These are phyloP conservation scores for Fusarium camptoceras DNA, from an alignment of 2,329 filamentous ascomycete species.

Conservation along the genomic window DNA sequence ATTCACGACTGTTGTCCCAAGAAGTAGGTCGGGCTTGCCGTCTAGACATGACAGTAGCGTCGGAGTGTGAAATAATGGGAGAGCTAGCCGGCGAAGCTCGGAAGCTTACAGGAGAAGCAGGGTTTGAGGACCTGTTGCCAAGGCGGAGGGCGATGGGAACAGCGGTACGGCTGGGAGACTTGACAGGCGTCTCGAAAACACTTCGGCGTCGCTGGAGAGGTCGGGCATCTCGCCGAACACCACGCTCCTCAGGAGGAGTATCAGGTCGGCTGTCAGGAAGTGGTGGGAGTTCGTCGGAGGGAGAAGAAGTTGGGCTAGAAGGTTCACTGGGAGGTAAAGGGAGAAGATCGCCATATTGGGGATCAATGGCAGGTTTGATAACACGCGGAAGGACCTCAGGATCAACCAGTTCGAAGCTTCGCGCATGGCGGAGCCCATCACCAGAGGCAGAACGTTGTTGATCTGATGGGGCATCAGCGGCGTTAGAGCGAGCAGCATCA, in stretches of 20 bases:
- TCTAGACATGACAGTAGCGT: constrained; percentile 51
- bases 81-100: constrained; percentile 55
- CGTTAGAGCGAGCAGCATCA: constrained; percentile 57
- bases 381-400: constrained; percentile 68
- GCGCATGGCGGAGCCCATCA: constrained; percentile 37
- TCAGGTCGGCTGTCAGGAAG: constrained; percentile 71
- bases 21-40: constrained; percentile 65
- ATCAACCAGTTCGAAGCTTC: constrained; percentile 59
- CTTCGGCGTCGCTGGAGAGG: constrained; percentile 63
- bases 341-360: constrained; percentile 73
- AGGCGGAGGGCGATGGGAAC: constrained; percentile 69
- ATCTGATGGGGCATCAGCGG: constrained; percentile 58
- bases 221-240: constrained; percentile 54
- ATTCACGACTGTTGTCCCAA: constrained; percentile 75
- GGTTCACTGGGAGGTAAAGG: constrained; percentile 72
- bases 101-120: constrained; percentile 56
- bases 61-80: constrained; percentile 49
- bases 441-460: constrained; percentile 51
- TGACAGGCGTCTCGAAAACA: constrained; percentile 59
- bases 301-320: constrained; percentile 57
- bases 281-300: constrained; percentile 58
- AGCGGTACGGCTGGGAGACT: constrained; percentile 68
- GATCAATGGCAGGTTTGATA: constrained; percentile 75
- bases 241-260: constrained; percentile 64
- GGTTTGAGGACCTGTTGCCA: constrained; percentile 57